A percentile compares a stretch with the other conserved stretches of the same genome.
Evolutionary conservation across 768 basidiomycete genomes (phyloP).

Genomic region (Megacollybia marginata): DNA sequence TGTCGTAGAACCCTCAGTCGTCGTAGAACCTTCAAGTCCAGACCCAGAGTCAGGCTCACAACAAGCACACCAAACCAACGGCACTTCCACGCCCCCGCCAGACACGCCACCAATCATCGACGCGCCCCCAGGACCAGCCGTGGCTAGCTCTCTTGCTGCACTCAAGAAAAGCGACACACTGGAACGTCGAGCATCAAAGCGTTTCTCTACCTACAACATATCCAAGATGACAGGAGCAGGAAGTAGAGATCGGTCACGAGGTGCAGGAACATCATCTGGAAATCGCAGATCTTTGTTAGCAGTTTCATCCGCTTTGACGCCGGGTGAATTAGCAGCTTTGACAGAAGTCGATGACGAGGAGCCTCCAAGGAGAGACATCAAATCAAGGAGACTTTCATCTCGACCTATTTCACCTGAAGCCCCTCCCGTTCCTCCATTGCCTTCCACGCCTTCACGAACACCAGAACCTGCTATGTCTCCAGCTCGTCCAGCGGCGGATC

Average conservation of each 20-base stretch:
- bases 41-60: conserved; percentile 18
- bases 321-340: conserved; percentile 65
- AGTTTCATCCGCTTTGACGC: conserved; percentile 52
- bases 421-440: conserved; percentile 42
- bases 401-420: conserved; percentile 32
- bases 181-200: conserved; percentile 89
- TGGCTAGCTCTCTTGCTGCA: conserved; percentile 79
- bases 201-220: conserved; percentile 92
- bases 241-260: conserved; percentile 40
- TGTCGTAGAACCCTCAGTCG: conserved; percentile 27
- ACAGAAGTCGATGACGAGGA: conserved; percentile 71
- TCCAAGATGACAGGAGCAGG: conserved; percentile 79
- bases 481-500: conserved; percentile 1
- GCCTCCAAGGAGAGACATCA: conserved; percentile 12
- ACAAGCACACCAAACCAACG: conserved; percentile 14
- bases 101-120: conserved; percentile 29
- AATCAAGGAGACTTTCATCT: conserved; percentile 19
- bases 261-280: conserved; percentile 28
- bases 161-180: conserved; percentile 81
- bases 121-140: conserved; percentile 46
- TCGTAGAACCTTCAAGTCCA: conserved; percentile 45
- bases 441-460: conserved; percentile 33
- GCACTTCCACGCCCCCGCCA: conserved; percentile 24
- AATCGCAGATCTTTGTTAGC: conserved; percentile 61
- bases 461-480: conserved; percentile 25